Base-by-base conservation (phyloP, 108 stramenopile species). In the Cyclotella cryptica region DNA sequence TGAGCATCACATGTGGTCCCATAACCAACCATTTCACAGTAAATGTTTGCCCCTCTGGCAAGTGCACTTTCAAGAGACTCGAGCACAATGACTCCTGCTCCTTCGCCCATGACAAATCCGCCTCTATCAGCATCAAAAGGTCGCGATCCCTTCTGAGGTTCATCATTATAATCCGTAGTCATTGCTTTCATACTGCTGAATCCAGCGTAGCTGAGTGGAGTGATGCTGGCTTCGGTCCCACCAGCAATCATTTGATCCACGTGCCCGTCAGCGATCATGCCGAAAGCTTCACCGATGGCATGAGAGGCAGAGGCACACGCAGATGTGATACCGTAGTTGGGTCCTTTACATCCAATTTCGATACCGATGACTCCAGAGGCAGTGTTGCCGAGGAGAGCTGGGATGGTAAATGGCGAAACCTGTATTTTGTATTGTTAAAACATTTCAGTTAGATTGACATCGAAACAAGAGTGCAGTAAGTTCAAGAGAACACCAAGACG, bases 91-190 rank as follows among this genome's bases (percentile, higher is more conserved):
- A 98, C 97, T 43, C 98, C 99, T 5, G 98, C 93, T 41, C 99
- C 99, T 86, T 99, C 99, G 14, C 96, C 99, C 98, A 99, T 98
- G 74, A 99, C 87, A 72, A 99, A 99, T 19, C 99, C 99, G 21
- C 90, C 96, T 18, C 99, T 84, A 66, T 87, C 90, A 40, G 87
- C 86, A 87, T 98, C 98, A 68, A 99, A 99, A 10, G 99, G 99
- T 22, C 96, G 83, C 22, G 93, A 94, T 54, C 96, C 98, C 51
- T 64, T 75, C 47, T 75, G 78, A 8, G 98, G 98, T 46, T 94
- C 85, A 54, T 97, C 94, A 71, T 98, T 97, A 85, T 64, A 97
- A 47, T 84, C 73, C 13, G 93, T 92, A 49, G 86, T 89, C 96
- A 97, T 98, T 11, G 96, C 96, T 84, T 96, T 98, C 95, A 98